A percentile compares a stretch with the other conserved stretches of the same genome.
phyloP scores from a whole-genome alignment of 345 rosid genomes.

The Linum usitatissimum region DNA sequence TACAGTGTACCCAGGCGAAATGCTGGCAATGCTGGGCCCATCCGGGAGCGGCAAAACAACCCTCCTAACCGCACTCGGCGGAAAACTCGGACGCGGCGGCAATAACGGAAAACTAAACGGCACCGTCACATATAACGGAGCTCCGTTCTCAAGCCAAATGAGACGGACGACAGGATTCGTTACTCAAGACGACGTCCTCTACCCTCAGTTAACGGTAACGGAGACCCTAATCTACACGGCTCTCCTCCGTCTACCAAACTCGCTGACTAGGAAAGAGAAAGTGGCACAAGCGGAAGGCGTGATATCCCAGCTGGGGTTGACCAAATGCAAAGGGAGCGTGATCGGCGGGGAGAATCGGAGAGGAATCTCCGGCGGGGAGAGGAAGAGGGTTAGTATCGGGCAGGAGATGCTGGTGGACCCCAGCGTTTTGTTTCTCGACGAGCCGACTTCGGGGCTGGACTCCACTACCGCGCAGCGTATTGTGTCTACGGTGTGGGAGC shows the following conservation, averaged over 20 bases:
- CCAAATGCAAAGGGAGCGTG: slow-evolving; percentile 28
- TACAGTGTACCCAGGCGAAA: slow-evolving; percentile 38
- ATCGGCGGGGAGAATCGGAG: slow-evolving; percentile 29
- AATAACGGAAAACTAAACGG: slow-evolving; percentile 21
- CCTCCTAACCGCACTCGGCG: slow-evolving; percentile 41
- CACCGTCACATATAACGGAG: slow-evolving; percentile 34
- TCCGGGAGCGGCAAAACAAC: slow-evolving; percentile 56
- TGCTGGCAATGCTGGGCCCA: slow-evolving; percentile 51
- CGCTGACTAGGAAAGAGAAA: slow-evolving; percentile 25
- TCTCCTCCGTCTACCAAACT: slow-evolving; percentile 22
- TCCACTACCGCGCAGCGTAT: slow-evolving; percentile 51
- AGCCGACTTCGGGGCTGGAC: slow-evolving; percentile 52
- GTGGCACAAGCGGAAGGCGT: slow-evolving; percentile 36
- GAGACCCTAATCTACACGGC: slow-evolving; percentile 50
- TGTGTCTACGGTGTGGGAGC: slow-evolving; percentile 31
- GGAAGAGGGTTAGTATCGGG: slow-evolving; percentile 46
- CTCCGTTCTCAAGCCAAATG: slow-evolving; percentile 29
- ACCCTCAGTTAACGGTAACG: slow-evolving; percentile 40
- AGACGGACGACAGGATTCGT: slow-evolving; percentile 45
- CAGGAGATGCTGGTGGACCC: slow-evolving; percentile 53
- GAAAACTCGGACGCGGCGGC: slow-evolving; percentile 23
- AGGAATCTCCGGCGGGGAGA: slow-evolving; percentile 54
- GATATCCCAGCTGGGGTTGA: slow-evolving; percentile 31
- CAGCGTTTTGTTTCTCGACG: slow-evolving; percentile 41
- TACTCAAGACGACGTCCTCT: slow-evolving; percentile 51